Base-by-base conservation (phyloP, 2,329 filamentous ascomycete genomes). In the Drechmeria coniospora region DNA sequence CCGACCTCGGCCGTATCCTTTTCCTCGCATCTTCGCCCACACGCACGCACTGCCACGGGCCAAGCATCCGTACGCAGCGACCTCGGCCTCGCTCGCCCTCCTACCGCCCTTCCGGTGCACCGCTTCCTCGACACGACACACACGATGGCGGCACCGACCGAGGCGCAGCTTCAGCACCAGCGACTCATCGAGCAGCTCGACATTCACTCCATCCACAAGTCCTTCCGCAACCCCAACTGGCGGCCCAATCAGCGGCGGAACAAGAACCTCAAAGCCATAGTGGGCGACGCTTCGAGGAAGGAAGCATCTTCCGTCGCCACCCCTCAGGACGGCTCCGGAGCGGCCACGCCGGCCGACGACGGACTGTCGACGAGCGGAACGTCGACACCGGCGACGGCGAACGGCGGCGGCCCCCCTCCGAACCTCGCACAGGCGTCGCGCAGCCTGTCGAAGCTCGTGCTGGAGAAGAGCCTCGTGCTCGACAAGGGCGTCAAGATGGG, bases 181-280 rank as follows among this genome's bases (percentile, higher is more conserved):
- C 68, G 73, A 41, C 77, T 95, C 35, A 75, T 98, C 41, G 83
- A 94, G 55, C 63, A 80, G 50, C 80, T 95, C 46, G 90, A 98
- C 62, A 83, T 94, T 45, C 78, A 90, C 52, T 71, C 74, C 33
- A 72, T 81, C 47, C 74, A 74, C 43, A 92, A 92, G 58, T 79
- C 74, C 45, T 98, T 94, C 64, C 86, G 87, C 53, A 93, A 84
- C 49, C 64, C 79, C 3, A 61, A 73, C 50, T 98, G 90, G 90
- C 84, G 81, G 47, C 83, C 90, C 11, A 83, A 87, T 39, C 79
- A 86, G 54, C 84, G 90, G 28, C 82, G 90, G 54, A 98, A 98
- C 70, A 98, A 98, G 64, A 95, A 93, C 54, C 77, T 95, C 56
- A 95, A 95, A 56, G 82, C 92, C 43, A 90, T 98, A 36, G 67